phyloP scores from a whole-genome alignment of 164 flowering plant genomes.

The Kalanchoe fedtschenkoi region DNA sequence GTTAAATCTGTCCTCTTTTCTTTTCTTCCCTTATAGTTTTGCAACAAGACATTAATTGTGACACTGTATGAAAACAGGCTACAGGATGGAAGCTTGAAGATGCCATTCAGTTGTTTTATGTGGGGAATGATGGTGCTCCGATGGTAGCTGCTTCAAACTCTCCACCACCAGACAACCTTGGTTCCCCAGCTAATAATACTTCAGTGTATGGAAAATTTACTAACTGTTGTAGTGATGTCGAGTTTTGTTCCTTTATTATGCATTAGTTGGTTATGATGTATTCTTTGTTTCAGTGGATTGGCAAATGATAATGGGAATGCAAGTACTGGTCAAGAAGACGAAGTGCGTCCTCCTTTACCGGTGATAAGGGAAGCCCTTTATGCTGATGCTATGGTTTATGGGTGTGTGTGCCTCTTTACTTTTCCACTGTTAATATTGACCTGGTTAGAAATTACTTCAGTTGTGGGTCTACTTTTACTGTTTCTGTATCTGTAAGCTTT shows the following conservation, averaged over 20 bases:
- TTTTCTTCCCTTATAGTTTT: background rate
- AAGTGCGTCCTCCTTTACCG: conserved; percentile 87
- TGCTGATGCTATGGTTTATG: conserved; percentile 50
- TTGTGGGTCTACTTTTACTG: background rate
- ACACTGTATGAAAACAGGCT: conserved; percentile 41
- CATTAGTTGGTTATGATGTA: background rate
- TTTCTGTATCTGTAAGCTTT: background rate
- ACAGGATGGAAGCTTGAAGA: conserved; percentile 95
- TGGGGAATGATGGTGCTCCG: conserved; percentile 58
- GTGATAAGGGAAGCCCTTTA: conserved; percentile 91
- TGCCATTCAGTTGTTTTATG: conserved; percentile 78
- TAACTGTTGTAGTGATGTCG: background rate
- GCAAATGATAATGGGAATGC: conserved; percentile 17
- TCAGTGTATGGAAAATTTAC: conserved; percentile 19
- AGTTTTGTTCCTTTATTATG: background rate
- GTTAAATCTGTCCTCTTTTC: background rate
- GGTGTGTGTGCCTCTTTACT: conserved; percentile 26
- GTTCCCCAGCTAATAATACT: conserved; percentile 19
- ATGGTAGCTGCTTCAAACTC: conserved; percentile 24
- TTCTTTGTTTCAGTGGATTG: conserved; percentile 20
- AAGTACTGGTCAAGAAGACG: conserved; percentile 28
- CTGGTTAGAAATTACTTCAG: background rate
- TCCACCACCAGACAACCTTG: conserved; percentile 24
- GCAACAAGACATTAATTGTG: background rate
- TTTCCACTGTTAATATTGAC: background rate